phyloP scores from a whole-genome alignment of 176 grass and related monocot genomes.

The Cenchrus americanus region DNA sequence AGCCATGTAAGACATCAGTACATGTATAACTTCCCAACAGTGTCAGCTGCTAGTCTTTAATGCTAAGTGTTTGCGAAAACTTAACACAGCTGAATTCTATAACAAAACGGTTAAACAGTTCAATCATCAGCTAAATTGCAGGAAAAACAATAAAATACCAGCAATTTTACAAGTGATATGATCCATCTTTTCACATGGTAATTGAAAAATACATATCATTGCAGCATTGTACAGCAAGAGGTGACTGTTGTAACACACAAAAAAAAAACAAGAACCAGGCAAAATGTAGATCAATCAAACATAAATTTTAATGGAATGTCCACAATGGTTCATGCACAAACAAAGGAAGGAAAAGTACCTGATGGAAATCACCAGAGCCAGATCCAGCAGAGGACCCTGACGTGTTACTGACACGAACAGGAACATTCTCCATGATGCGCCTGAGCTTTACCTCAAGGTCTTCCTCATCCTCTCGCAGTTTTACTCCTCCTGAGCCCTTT shows the following conservation, averaged over 20 bases:
- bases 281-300: neutral
- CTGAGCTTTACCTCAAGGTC: slow-evolving; percentile 94
- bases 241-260: neutral
- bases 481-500: slow-evolving; percentile 57
- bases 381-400: slow-evolving; percentile 92
- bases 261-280: neutral
- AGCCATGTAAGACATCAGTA: neutral
- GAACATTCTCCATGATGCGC: slow-evolving; percentile 90
- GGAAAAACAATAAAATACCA: neutral
- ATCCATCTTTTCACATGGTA: slow-evolving; percentile 16
- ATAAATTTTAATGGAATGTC: slow-evolving; percentile 6
- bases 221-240: neutral
- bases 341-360: slow-evolving; percentile 44
- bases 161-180: neutral
- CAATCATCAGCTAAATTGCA: neutral
- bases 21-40: neutral
- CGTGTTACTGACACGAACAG: slow-evolving; percentile 86
- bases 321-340: slow-evolving; percentile 2
- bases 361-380: slow-evolving; percentile 95
- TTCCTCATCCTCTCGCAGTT: slow-evolving; percentile 87
- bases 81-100: neutral
- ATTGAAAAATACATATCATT: neutral
- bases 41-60: neutral
- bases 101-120: neutral
- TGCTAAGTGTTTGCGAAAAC: neutral